phyloP scores from a whole-genome alignment of 2,329 filamentous ascomycete genomes.

The Celoporthe dispersa region DNA sequence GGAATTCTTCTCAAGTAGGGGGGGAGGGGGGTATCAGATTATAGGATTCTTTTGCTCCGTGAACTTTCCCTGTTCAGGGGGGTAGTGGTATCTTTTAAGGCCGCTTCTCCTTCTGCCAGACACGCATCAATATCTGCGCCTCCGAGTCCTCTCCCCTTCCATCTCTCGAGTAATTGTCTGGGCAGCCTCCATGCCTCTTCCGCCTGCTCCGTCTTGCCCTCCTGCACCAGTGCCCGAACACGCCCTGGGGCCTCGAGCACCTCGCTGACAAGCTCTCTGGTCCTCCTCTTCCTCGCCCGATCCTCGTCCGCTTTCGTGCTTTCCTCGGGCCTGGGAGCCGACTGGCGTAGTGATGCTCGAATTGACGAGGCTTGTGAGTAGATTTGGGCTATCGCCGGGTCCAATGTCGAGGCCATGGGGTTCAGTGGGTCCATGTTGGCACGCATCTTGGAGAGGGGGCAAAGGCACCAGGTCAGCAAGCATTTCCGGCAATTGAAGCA shows the following conservation, averaged over 20 bases:
- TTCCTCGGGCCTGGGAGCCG: slow-evolving; percentile 52
- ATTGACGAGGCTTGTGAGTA: slow-evolving; percentile 65
- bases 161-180: slow-evolving; percentile 53
- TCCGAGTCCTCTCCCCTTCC: slow-evolving; percentile 60
- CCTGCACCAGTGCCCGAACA: slow-evolving; percentile 60
- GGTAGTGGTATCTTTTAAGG: slow-evolving; percentile 39
- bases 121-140: slow-evolving; percentile 58
- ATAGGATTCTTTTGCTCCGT: not conserved
- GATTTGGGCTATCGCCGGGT: slow-evolving; percentile 75
- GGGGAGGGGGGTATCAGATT: slow-evolving; percentile 20
- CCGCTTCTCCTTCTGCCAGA: slow-evolving; percentile 59
- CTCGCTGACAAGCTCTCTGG: slow-evolving; percentile 63
- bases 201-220: slow-evolving; percentile 66
- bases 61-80: not conserved
- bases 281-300: slow-evolving; percentile 43
- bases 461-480: not conserved
- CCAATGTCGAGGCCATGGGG: slow-evolving; percentile 73
- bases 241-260: slow-evolving; percentile 65
- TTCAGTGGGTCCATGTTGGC: slow-evolving; percentile 80
- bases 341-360: slow-evolving; percentile 53
- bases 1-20: not conserved
- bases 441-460: slow-evolving; percentile 62
- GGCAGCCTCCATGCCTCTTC: slow-evolving; percentile 60
- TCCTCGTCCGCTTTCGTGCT: slow-evolving; percentile 42
- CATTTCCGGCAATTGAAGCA: not conserved